Evolutionary conservation across 2,329 filamentous ascomycete species (phyloP), one percentile per base, ranked within the genome.

Genomic region (Penicillium sp.): DNA sequence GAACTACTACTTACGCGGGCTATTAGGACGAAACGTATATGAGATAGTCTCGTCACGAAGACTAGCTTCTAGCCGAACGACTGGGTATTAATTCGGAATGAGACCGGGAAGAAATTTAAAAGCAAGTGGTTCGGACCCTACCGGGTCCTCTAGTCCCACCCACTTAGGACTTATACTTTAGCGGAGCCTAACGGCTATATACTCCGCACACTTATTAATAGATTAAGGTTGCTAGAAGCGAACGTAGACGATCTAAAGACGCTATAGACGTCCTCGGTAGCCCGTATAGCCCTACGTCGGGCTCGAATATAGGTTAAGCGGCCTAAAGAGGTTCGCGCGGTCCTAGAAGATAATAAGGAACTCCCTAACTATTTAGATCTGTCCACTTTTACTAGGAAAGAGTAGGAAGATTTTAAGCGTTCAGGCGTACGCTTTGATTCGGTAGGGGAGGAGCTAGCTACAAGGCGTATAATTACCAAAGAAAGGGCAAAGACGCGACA

Each of bases 61-160:
- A 55, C 10, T 0, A 51, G 42, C 21, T 58, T 58, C 7, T 21
- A 51, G 2, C 2, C 26, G 2, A 13, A 18, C 3, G 29, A 23
- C 10, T 58, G 47, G 42, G 7, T 58, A 15, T 26, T 58, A 21
- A 21, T 58, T 1, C 5, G 23, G 13, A 49, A 58, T 10, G 51
- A 58, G 2, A 55, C 51, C 0, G 12, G 28, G n/a, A 49, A 58
- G 15, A 55, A 58, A 2, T 58, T 53, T 23, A 15, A 57, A 24
- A 55, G 18, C 42, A 55, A 47, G n/a, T 58, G 47, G 28, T 58
- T 56, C 21, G 12, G 50, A 6, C 45, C 31, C 10, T 58, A 53
- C 47, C 6, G 36, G 21, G 5, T 58, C 1, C 13, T 58, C 9
- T n/a, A 48, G n/a, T 1, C 1, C 6, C 44, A 56, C 13, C 18